These are phyloP conservation scores for Combretum micranthum DNA, from an alignment of 345 rosid species.

Conservation along the genomic window DNA sequence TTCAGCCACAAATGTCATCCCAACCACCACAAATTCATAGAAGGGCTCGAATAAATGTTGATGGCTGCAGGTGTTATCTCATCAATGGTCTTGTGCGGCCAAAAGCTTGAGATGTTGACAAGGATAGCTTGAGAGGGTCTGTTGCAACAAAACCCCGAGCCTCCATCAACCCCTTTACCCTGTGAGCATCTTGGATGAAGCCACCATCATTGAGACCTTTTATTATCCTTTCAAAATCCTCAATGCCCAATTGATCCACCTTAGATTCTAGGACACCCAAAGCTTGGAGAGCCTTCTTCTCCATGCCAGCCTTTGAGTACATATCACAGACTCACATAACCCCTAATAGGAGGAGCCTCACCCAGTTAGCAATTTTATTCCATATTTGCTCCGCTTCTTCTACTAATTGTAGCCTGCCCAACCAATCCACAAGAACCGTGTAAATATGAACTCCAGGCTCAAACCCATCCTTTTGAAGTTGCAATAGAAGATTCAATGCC, in stretches of 20 bases:
- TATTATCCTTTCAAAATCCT: constrained; percentile 56
- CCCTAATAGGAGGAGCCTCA: constrained; percentile 58
- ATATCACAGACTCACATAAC: constrained; percentile 74
- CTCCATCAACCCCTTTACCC: constrained; percentile 47
- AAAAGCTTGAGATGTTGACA: constrained; percentile 20
- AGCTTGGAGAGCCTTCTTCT: constrained; percentile 81
- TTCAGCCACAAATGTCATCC: no score
- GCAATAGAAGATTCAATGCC: constrained; percentile 59
- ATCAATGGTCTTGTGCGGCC: constrained; percentile 13
- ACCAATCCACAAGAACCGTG: constrained; percentile 72
- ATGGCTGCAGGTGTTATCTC: not conserved
- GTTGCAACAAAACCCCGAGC: constrained; percentile 41
- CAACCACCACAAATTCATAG: no score
- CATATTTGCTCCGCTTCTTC: constrained; percentile 82
- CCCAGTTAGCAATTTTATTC: constrained; percentile 67
- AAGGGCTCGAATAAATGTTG: no score
- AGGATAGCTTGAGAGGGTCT: constrained; percentile 23
- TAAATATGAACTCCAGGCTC: constrained; percentile 71
- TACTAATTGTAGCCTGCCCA: constrained; percentile 52
- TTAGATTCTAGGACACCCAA: constrained; percentile 45
- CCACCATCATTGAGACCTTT: constrained; percentile 55
- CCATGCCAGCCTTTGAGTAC: constrained; percentile 49
- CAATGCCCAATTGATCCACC: constrained; percentile 39
- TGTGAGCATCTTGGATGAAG: constrained; percentile 55
- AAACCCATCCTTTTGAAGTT: constrained; percentile 72